Conservation (phyloP, 1,284 basidiomycete species). For the Microbotryum silenes-acaulis region DNA sequence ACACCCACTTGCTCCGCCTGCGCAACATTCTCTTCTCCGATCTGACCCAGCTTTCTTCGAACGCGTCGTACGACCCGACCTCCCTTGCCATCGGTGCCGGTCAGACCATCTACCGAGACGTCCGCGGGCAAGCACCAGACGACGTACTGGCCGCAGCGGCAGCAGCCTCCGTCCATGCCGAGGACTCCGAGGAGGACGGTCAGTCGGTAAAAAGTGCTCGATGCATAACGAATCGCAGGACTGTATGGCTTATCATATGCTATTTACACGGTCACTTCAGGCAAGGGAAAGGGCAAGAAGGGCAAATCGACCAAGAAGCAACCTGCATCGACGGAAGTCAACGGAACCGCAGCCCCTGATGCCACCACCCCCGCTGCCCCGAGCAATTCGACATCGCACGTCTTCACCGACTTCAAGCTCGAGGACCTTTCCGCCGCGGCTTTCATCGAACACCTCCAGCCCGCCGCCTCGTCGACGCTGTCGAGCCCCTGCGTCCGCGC, state of each 20-base stretch:
- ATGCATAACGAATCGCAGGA: background rate
- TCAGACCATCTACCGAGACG: slow-evolving; percentile 23
- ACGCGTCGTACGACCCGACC: slow-evolving; percentile 31
- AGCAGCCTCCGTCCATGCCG: background rate
- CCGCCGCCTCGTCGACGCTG: slow-evolving; percentile 11
- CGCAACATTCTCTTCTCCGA: slow-evolving; percentile 32
- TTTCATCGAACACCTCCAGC: slow-evolving; percentile 11
- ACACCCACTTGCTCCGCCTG: slow-evolving; percentile 31
- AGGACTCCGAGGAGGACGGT: slow-evolving; percentile 10
- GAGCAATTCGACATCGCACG: slow-evolving; percentile 8
- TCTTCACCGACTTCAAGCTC: slow-evolving; percentile 19
- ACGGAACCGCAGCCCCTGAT: slow-evolving; percentile 1
- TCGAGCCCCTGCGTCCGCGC: slow-evolving; percentile 41
- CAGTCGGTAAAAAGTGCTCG: background rate
- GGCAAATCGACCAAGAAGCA: slow-evolving; percentile 17
- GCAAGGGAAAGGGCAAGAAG: slow-evolving; percentile 28
- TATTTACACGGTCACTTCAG: background rate
- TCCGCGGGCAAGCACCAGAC: slow-evolving; percentile 15
- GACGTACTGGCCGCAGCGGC: background rate
- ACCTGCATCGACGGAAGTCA: background rate
- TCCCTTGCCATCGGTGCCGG: slow-evolving; percentile 28
- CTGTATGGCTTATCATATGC: background rate
- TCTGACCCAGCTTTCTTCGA: slow-evolving; percentile 23
- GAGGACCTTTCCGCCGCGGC: slow-evolving; percentile 8
- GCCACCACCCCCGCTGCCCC: background rate